These are phyloP conservation scores for Mycena sp. DNA, from an alignment of 1,284 basidiomycete species.

Conservation along the genomic window DNA sequence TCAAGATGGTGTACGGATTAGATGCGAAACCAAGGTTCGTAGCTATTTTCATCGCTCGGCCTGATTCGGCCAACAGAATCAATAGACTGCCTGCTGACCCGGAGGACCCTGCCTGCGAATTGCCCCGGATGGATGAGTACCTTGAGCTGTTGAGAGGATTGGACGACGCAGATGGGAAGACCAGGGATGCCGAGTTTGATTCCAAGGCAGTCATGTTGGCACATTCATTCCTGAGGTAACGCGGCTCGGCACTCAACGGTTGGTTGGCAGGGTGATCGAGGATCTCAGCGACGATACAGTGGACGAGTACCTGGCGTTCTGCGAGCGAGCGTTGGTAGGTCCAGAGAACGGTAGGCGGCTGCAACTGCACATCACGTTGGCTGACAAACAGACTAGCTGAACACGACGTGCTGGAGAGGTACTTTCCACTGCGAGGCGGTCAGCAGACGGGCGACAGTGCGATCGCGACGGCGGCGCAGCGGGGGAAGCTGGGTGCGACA, in stretches of 20 bases:
- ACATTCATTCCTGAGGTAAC: conserved; percentile 42
- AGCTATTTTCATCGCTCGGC: conserved; percentile 8
- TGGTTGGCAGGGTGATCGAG: conserved; percentile 66
- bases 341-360: conserved; percentile 38
- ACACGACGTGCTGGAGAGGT: conserved; percentile 45
- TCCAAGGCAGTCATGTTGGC: conserved; percentile 48
- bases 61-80: conserved; percentile 23
- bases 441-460: not conserved
- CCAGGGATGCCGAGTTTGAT: conserved; percentile 44
- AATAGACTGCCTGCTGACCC: conserved; percentile 57
- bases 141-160: conserved; percentile 55
- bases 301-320: conserved; percentile 77
- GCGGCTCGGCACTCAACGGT: conserved; percentile 17
- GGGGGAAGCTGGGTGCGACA: conserved; percentile 12
- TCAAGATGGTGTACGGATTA: conserved; percentile 87
- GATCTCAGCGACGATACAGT: conserved; percentile 62
- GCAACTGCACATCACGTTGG: conserved; percentile 28
- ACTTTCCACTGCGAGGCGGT: conserved; percentile 51
- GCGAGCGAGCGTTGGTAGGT: conserved; percentile 62
- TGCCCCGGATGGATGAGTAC: conserved; percentile 66
- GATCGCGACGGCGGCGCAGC: not conserved
- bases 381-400: conserved; percentile 31
- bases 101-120: conserved; percentile 69
- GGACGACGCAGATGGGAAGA: conserved; percentile 44
- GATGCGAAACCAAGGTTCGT: conserved; percentile 73